A percentile compares a stretch with the other conserved stretches of the same genome.
phyloP scores from a whole-genome alignment of 768 basidiomycete species.

The Tulasnella sp. region DNA sequence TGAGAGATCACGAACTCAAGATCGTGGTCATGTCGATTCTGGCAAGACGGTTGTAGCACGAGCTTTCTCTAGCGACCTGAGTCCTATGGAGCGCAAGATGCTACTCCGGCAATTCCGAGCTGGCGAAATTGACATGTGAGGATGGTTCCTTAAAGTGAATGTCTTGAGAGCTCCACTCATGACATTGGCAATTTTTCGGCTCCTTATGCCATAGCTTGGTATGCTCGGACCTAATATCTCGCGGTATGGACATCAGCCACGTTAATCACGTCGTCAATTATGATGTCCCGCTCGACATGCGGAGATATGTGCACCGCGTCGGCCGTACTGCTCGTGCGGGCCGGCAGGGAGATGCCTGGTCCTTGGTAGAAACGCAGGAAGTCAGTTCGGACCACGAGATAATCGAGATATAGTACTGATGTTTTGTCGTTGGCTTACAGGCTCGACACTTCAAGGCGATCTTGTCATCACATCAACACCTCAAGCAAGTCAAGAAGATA shows the following conservation, averaged over 20 bases:
- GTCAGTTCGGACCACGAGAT: slow-evolving; percentile 27
- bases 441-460: slow-evolving; percentile 81
- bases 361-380: slow-evolving; percentile 90
- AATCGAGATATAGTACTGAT: neutral
- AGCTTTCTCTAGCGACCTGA: slow-evolving; percentile 83
- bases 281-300: slow-evolving; percentile 93
- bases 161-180: neutral
- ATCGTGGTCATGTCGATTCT: slow-evolving; percentile 18
- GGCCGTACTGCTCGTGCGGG: slow-evolving; percentile 95
- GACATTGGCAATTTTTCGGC: neutral
- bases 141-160: slow-evolving; percentile 14
- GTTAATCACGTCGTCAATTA: slow-evolving; percentile 92
- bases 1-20: slow-evolving; percentile 37
- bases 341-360: slow-evolving; percentile 81
- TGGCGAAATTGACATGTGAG: slow-evolving; percentile 74
- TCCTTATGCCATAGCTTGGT: slow-evolving; percentile 47
- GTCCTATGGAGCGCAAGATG: slow-evolving; percentile 54
- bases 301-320: slow-evolving; percentile 96
- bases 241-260: slow-evolving; percentile 89
- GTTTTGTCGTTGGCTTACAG: slow-evolving; percentile 30
- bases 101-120: slow-evolving; percentile 74
- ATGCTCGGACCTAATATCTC: slow-evolving; percentile 92
- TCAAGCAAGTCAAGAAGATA: slow-evolving; percentile 55
- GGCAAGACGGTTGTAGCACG: slow-evolving; percentile 32
- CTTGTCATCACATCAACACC: slow-evolving; percentile 59